Evolutionary conservation across 495 filamentous ascomycete genomes (phyloP).

Genomic region (Corynascus novoguineensis): DNA sequence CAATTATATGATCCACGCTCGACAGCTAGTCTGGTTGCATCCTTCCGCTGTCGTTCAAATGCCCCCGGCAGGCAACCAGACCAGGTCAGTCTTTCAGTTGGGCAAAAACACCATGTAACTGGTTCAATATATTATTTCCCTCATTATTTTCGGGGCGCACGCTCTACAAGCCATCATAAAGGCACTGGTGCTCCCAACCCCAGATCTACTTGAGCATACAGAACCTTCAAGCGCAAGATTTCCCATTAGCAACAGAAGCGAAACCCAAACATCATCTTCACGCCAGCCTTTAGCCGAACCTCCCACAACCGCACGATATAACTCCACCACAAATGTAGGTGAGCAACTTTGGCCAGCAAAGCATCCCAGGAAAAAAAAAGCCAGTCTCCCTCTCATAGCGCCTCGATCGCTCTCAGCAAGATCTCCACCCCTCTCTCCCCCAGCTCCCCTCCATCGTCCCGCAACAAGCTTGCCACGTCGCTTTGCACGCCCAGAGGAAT

Average conservation of each 20-base stretch:
- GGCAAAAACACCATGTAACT: no score
- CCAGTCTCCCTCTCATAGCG: conserved; percentile 46
- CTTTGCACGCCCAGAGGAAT: conserved; percentile 85
- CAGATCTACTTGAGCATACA: neutral
- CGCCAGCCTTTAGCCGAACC: neutral
- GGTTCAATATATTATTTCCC: no score
- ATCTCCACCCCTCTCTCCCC: conserved; percentile 58
- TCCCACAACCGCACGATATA: neutral
- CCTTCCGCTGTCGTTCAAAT: no score
- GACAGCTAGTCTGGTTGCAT: no score
- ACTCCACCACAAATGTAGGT: neutral
- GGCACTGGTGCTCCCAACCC: no score
- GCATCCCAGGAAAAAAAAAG: neutral
- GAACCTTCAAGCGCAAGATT: neutral
- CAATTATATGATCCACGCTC: no score
- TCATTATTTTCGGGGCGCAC: no score
- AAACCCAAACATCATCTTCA: neutral
- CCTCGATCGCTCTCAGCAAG: conserved; percentile 69
- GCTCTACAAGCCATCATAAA: no score
- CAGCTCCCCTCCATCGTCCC: conserved; percentile 47
- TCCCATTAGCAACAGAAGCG: no score
- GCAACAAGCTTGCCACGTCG: conserved; percentile 79
- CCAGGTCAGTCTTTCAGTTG: no score
- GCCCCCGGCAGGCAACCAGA: no score
- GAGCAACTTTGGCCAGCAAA: neutral